Evolutionary conservation across 2,329 filamentous ascomycete species (phyloP).

Genomic region (Fusarium metavorans): DNA sequence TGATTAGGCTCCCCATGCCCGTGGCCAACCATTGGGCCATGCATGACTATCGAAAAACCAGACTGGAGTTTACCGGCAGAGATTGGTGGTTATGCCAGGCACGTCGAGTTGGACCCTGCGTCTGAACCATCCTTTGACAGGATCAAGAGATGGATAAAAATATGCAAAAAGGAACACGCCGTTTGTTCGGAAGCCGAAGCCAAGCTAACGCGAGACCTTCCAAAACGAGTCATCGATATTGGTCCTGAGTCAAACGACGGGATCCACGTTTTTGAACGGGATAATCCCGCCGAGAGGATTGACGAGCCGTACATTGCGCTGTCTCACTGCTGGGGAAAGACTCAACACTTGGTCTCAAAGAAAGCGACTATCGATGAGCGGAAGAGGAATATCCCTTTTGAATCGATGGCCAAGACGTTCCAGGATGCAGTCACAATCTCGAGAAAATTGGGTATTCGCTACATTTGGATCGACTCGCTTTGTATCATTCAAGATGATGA

Average conservation of each 20-base stretch:
- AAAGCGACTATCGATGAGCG: conserved; percentile 23
- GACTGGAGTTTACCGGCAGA: conserved; percentile 2
- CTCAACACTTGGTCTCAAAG: conserved; percentile 18
- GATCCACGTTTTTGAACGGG: conserved; percentile 32
- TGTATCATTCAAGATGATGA: conserved; percentile 45
- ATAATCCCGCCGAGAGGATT: conserved; percentile 10
- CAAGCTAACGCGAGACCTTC: conserved; percentile 7
- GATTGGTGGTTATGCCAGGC: conserved; percentile 22
- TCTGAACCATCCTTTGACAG: conserved; percentile 17
- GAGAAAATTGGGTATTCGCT: conserved; percentile 33
- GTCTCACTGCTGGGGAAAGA: conserved; percentile 41
- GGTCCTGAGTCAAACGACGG: conserved; percentile 27
- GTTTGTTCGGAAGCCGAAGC: conserved; percentile 30
- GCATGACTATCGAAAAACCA: conserved; percentile 22
- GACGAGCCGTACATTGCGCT: conserved; percentile 34
- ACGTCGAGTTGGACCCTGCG: conserved; percentile 30
- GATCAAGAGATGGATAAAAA: conserved; percentile 34
- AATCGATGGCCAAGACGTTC: conserved; percentile 29
- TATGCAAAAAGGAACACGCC: conserved; percentile 23
- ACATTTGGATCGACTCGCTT: conserved; percentile 45
- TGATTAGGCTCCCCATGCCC: conserved; percentile 18
- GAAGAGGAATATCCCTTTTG: conserved; percentile 36
- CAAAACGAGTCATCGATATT: conserved; percentile 37
- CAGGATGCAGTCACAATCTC: conserved; percentile 34
- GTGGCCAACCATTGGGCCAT: conserved; percentile 35